Evolutionary conservation across 768 basidiomycete genomes (phyloP).

Genomic region (Thelephora ganbajun): DNA sequence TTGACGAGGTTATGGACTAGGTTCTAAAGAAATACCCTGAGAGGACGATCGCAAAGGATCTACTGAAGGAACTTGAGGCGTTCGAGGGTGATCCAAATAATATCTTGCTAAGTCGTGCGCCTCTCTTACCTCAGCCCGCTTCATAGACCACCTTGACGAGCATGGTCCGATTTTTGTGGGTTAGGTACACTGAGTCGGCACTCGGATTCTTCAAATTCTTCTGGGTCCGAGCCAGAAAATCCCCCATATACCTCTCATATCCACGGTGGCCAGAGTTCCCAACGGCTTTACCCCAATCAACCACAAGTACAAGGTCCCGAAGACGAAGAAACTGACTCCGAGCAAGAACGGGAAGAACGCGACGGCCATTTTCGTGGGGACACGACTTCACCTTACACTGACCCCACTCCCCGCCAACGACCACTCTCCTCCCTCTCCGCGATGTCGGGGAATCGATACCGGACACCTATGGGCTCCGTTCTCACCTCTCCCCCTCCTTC

Average conservation of each 20-base stretch:
- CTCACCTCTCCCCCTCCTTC: conserved; percentile 33
- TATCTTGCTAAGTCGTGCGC: conserved; percentile 51
- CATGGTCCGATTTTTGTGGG: too few species aligned
- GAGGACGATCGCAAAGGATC: conserved; percentile 59
- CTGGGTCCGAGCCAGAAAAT: conserved; percentile 27
- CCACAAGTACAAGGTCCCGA: conserved; percentile 6
- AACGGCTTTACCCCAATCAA: conserved; percentile 7
- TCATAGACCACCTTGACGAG: background rate
- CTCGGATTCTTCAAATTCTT: conserved; percentile 56
- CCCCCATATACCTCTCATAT: conserved; percentile 2
- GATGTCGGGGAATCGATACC: conserved; percentile 62
- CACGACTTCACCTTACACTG: conserved; percentile 10
- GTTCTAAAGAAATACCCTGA: conserved; percentile 74
- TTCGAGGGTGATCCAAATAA: conserved; percentile 57
- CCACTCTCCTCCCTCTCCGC: conserved; percentile 78
- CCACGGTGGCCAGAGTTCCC: conserved; percentile 1
- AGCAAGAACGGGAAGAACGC: conserved; percentile 35
- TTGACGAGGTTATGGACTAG: conserved; percentile 23
- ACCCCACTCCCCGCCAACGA: conserved; percentile 31
- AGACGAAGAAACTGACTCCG: conserved; percentile 12
- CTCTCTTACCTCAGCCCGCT: background rate
- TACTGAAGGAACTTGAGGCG: conserved; percentile 66
- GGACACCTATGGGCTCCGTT: conserved; percentile 58
- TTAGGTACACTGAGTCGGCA: conserved; percentile 26
- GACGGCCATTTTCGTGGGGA: conserved; percentile 24